These are phyloP conservation scores for Rhizopus microsporus DNA, from an alignment of 371 early-diverging fungal species.

Conservation along the genomic window DNA sequence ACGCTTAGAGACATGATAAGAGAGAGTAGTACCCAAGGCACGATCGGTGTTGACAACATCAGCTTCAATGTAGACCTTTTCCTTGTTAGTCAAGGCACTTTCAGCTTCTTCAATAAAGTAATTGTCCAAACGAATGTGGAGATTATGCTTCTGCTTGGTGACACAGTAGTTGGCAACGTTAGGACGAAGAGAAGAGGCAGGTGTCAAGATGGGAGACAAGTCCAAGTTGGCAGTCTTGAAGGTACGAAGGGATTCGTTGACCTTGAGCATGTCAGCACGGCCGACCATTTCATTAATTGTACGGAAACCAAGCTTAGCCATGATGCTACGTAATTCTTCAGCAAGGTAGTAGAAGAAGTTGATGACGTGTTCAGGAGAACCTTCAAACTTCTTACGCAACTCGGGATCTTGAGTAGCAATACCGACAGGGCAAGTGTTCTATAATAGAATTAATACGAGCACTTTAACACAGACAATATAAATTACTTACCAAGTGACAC, in stretches of 20 bases:
- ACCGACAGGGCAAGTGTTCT: conserved; percentile 97
- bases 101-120: conserved; percentile 79
- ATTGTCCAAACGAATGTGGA: conserved; percentile 84
- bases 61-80: conserved; percentile 62
- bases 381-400: conserved; percentile 91
- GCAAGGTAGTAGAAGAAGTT: conserved; percentile 98
- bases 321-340: conserved; percentile 88
- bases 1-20: conserved; percentile 82
- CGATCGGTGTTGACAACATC: conserved; percentile 94
- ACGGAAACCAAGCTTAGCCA: conserved; percentile 94
- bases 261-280: conserved; percentile 77
- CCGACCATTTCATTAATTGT: conserved; percentile 96
- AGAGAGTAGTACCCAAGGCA: conserved; percentile 88
- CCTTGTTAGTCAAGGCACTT: conserved; percentile 64
- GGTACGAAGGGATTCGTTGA: conserved; percentile 71
- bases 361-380: conserved; percentile 93
- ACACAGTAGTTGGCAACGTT: conserved; percentile 83
- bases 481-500: conserved; percentile 45
- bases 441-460: conserved; percentile 54
- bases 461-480: neutral
- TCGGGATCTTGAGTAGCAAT: conserved; percentile 96
- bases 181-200: conserved; percentile 84
- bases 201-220: conserved; percentile 84
- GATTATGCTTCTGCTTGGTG: conserved; percentile 83
- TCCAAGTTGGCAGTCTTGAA: conserved; percentile 88